Evolutionary conservation across 1,284 basidiomycete genomes (phyloP), one percentile per base, ranked within the genome.

Genomic region (Malassezia restricta): DNA sequence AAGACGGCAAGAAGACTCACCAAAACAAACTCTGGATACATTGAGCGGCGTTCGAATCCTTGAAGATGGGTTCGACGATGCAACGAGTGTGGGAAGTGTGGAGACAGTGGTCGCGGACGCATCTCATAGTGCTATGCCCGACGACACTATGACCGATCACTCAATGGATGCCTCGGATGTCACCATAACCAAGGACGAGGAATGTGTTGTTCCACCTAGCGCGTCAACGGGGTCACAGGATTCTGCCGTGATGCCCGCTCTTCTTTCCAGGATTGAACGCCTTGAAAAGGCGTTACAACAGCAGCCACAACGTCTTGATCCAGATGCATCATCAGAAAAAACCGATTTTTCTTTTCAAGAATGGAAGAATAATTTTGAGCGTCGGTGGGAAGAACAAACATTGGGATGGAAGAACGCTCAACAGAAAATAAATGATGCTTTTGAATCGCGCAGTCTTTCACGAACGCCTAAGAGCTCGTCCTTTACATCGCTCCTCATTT

Each of bases 201-300:
- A 82, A 15, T 76, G 79, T 0, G 79, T 94, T 3, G 79, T 85
- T 0, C 33, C 9, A 35, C 3, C 9, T 15, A 17, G 9, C 17
- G n/a, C n/a, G 9, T 9, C 39, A 15, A 40, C 17, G 39, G 9
- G 9, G 2, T 40, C 39, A 12, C n/a, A 40, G 9, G 17, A 9
- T n/a, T 15, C 39, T 40, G 14, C 39, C 9, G 9, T 40, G 39
- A 9, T 40, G 3, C 33, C 31, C n/a, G 30, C 31, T 17, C 28
- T 43, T 11, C 3, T 44, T 5, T 17, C 33, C 12, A 33, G 44
- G 5, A 32, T 47, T 15, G 44, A 47, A 35, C 44, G 44, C 14
- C 35, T 47, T 0, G 44, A 47, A 24, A 47, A 39, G 27, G 37
- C 44, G n/a, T 11, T 39, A 24, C 35, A 47, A 35, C 14, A 6